Conservation (phyloP, 2,329 filamentous ascomycete genomes). For the Fusarium pilosicola region DNA sequence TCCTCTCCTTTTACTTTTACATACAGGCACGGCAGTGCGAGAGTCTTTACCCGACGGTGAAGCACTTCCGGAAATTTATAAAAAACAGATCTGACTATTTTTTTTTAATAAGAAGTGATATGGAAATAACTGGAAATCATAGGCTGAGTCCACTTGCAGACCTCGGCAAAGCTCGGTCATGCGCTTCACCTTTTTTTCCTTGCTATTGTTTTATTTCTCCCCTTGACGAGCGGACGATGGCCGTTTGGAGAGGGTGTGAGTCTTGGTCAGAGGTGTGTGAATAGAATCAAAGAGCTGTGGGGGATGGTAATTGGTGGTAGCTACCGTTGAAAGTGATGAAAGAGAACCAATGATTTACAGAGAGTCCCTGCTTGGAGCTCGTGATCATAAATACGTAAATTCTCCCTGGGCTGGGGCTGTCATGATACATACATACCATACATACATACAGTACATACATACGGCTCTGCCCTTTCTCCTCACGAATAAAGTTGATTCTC, state of each 20-base stretch:
- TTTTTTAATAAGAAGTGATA: not conserved
- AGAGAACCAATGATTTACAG: not conserved
- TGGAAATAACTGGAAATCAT: not conserved
- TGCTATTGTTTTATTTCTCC: not conserved
- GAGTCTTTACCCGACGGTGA: conserved; percentile 17
- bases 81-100: not conserved
- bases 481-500: conserved; percentile 9
- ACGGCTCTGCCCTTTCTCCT: not conserved
- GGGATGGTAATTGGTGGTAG: conserved; percentile 17
- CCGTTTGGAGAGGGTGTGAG: conserved; percentile 29
- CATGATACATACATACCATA: not conserved
- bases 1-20: not conserved
- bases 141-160: conserved; percentile 14
- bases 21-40: not conserved
- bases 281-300: not conserved
- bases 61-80: conserved; percentile 22
- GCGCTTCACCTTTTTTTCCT: conserved; percentile 18
- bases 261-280: not conserved
- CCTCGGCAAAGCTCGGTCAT: conserved; percentile 38
- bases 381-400: not conserved
- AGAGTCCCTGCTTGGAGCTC: not conserved
- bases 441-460: not conserved
- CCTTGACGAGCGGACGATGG: conserved; percentile 9
- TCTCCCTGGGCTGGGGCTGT: not conserved
- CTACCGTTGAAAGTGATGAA: not conserved